Evolutionary conservation across 1,139 yeast species (phyloP).

Genomic region (Saccharomyces hybrid): DNA sequence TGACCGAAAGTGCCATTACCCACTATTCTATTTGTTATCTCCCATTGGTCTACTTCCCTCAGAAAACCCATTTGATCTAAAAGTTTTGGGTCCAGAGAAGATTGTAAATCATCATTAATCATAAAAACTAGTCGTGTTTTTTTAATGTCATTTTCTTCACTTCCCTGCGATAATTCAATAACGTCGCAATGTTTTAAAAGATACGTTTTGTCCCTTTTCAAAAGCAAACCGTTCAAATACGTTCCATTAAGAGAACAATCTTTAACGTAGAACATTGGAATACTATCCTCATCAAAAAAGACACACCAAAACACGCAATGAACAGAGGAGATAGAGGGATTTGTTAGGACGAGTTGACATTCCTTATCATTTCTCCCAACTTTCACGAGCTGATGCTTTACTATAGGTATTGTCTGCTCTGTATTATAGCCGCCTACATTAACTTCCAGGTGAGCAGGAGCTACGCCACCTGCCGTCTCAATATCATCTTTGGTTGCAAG

Average conservation of each 20-base stretch:
- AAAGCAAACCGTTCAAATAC: slow-evolving; percentile 35
- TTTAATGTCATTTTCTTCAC: slow-evolving; percentile 2
- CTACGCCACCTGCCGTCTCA: background rate
- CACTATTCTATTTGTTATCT: slow-evolving; percentile 37
- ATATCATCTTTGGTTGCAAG: background rate
- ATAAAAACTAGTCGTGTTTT: background rate
- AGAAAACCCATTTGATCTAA: slow-evolving; percentile 19
- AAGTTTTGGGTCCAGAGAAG: slow-evolving; percentile 7
- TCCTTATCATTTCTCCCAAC: slow-evolving; percentile 33
- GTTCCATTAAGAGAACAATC: slow-evolving; percentile 53
- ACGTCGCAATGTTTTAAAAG: slow-evolving; percentile 41
- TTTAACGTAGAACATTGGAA: slow-evolving; percentile 44
- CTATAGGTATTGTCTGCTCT: slow-evolving; percentile 4
- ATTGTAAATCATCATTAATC: background rate
- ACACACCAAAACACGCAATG: slow-evolving; percentile 46
- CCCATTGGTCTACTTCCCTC: slow-evolving; percentile 36
- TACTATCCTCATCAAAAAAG: slow-evolving; percentile 42
- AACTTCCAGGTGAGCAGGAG: background rate
- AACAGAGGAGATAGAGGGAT: slow-evolving; percentile 36
- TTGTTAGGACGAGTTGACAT: slow-evolving; percentile 27
- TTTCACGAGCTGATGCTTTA: slow-evolving; percentile 22
- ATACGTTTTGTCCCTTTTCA: slow-evolving; percentile 33
- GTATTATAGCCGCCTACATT: background rate
- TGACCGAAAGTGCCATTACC: slow-evolving; percentile 61
- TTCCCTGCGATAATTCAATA: slow-evolving; percentile 36